Base-by-base conservation (phyloP, 164 flowering plant genomes). In the Liriodendron chinense region DNA sequence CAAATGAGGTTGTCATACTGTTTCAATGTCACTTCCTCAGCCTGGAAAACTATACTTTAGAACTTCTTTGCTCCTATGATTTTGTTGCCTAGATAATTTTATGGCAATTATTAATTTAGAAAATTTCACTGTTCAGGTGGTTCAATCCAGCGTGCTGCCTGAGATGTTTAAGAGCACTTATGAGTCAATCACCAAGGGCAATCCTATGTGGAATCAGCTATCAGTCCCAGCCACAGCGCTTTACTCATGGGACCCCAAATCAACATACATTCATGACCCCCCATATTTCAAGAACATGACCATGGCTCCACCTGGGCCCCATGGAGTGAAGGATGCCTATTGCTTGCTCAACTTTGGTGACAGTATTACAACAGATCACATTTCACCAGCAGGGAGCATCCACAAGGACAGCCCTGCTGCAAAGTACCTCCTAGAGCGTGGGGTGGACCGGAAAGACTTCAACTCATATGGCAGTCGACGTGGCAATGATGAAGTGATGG, bases 361-460 rank as follows among this genome's bases (percentile, higher is more conserved):
- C 83, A 91, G 93, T 71, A 91, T 89, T 23, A 91, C 93, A 13
- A 91, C 94, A 14, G 93, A 91, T 80, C 94, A 91, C 71, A 91
- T 91, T 43, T 91, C 92, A 68, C 94, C 94, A 2, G 93, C 94
- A 8, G 94, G 94, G 16, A 91, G 85, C 75, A 91, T 89, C 80
- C 88, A 89, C 78, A 91, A 87, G 84, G 94, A 91, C 76, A 91
- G 94, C 73, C 94, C 93, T 73, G 93, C 91, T 76, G 93, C 91
- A 68, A 86, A 86, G 62, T 91, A 83, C 72, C 91, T 91, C 59
- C 79, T 85, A 62, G 89, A 89, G 57, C 89, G 85, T 65, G 90
- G 92, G 8, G 90, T 90, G 59, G 86, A 80, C 22, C 84, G 80
- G 10, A 85, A 69, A 76, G 90, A 91, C 85, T 91, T 91, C 85